Base-by-base conservation (phyloP, 2,329 filamentous ascomycete species). In the Exophiala sideris region DNA sequence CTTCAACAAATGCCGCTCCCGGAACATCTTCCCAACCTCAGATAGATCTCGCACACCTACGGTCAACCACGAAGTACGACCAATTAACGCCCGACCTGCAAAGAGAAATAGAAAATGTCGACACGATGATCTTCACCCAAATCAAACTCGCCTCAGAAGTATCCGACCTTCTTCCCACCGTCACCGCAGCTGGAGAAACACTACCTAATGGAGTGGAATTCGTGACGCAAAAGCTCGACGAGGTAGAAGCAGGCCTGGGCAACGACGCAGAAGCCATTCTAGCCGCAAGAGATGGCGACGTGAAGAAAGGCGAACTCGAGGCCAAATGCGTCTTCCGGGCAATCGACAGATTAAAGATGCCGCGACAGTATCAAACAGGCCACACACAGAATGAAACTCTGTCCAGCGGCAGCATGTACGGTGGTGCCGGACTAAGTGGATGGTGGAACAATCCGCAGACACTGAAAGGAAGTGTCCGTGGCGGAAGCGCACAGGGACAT, bases 1-100 rank as follows among this genome's bases (percentile, higher is more conserved):
- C 60, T 24, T 39, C 61, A 34, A 55, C 48, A 34, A 57, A 52
- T 63, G 66, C 50, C 77, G 47, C 78, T 81, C 60, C 79, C 81
- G 62, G 78, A 76, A 11, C 79, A 85, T 12, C 84, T 20, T 67
- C 86, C 0, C 89, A 87, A 14, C 87, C 90, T 14, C 86, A 88
- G 65, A 88, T 95, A 64, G 88, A 94, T 70, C 73, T 88, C 48
- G 82, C 82, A 63, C 89, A 88, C 67, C 77, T 97, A 56, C 84
- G 90, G 48, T 87, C 88, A 12, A 95, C 91, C 0, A 96, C 91
- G 3, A 89, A 94, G 58, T 96, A 94, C 76, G 89, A 91, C 67
- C 92, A 96, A 70, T 85, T 96, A 24, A 84, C 88, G 56, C 87
- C 92, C 62, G 84, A 89, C 29, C 77, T 96, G 12, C 90, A 95